phyloP scores from a whole-genome alignment of 768 basidiomycete species.

The Leccinum imitatum region DNA sequence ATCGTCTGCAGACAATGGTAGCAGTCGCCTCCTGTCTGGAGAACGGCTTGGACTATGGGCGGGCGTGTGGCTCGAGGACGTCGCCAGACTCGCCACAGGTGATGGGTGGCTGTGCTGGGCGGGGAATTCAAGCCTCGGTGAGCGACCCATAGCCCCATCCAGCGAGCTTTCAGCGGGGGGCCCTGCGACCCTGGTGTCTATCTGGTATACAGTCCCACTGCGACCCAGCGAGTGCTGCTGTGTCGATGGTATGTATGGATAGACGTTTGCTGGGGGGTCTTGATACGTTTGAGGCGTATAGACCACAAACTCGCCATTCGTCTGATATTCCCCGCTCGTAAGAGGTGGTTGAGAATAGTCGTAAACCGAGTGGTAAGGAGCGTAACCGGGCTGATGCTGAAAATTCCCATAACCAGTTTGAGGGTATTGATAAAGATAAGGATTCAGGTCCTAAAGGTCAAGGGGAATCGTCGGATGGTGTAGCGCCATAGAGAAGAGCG shows the following conservation, averaged over 20 bases:
- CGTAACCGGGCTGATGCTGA: background rate
- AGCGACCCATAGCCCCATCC: conserved; percentile 3
- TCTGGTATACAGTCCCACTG: background rate
- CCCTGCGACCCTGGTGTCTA: background rate
- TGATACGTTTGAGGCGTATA: conserved; percentile 5
- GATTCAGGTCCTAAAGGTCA: conserved; percentile 8
- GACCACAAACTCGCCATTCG: background rate
- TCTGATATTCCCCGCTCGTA: background rate
- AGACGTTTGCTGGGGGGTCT: background rate
- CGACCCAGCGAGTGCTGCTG: background rate
- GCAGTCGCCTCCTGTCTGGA: conserved; percentile 19
- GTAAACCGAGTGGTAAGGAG: background rate
- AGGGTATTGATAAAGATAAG: background rate
- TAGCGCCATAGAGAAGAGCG: background rate
- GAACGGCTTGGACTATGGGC: conserved; percentile 19
- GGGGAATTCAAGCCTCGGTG: conserved; percentile 7
- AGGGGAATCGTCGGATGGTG: background rate
- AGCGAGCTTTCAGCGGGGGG: background rate
- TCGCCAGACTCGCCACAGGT: conserved; percentile 22
- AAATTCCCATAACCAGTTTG: background rate
- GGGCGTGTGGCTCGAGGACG: conserved; percentile 7
- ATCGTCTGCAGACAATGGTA: conserved; percentile 9
- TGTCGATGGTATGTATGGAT: conserved; percentile 2
- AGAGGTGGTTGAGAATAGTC: background rate
- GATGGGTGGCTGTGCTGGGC: conserved; percentile 21